phyloP scores from a whole-genome alignment of 202 grass and related monocot species.

The Panicum hallii region DNA sequence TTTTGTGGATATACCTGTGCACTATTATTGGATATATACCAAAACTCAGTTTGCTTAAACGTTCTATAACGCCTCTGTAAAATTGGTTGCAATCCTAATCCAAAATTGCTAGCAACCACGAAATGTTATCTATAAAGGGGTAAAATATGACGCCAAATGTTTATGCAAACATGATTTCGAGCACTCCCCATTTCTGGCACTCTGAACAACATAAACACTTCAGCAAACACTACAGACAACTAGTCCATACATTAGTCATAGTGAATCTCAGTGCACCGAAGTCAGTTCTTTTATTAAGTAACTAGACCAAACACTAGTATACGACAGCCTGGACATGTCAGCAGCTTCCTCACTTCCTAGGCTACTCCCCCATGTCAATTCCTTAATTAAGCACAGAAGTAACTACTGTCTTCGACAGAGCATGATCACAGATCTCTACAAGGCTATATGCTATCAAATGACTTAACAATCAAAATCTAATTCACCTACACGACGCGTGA shows the following conservation, averaged over 20 bases:
- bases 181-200: no score
- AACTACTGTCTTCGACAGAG: background rate
- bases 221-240: background rate
- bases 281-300: background rate
- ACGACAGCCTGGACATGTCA: background rate
- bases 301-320: background rate
- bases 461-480: background rate
- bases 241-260: background rate
- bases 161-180: no score
- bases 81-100: no score
- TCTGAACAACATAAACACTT: background rate
- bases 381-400: background rate
- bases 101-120: no score
- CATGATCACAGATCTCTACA: background rate
- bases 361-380: background rate
- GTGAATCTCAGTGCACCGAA: background rate
- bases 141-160: no score
- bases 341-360: background rate
- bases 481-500: background rate
- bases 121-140: no score
- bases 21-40: no score
- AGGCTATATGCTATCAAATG: background rate
- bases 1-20: no score
- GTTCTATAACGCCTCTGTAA: no score
- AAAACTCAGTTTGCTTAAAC: no score